Conservation (phyloP, 208 protist species). For the Jaenimonas drosophilae region DNA sequence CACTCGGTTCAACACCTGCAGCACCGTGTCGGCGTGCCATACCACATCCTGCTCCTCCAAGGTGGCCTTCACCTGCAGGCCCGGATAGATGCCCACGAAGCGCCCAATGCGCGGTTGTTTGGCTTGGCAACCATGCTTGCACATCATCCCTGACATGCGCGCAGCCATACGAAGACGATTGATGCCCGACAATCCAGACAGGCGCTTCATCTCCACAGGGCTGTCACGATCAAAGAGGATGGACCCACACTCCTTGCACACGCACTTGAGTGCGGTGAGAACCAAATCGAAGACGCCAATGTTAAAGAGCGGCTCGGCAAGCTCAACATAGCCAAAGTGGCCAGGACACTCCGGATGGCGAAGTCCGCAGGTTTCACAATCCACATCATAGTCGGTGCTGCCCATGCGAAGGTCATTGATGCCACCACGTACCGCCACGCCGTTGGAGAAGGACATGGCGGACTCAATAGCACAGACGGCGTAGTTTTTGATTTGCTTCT, state of each 20-base stretch:
- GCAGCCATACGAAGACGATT: constrained; percentile 68
- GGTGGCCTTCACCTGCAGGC: constrained; percentile 57
- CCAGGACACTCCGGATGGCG: constrained; percentile 90
- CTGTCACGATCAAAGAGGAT: constrained; percentile 68
- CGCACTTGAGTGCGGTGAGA: constrained; percentile 92
- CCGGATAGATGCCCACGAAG: constrained; percentile 62
- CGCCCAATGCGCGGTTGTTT: constrained; percentile 73
- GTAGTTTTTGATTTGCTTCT: constrained; percentile 79
- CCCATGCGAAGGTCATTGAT: constrained; percentile 88
- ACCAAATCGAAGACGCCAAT: constrained; percentile 94
- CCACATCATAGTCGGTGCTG: constrained; percentile 75
- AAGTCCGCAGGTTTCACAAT: constrained; percentile 75
- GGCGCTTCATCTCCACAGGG: constrained; percentile 31
- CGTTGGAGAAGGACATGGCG: constrained; percentile 80
- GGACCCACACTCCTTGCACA: constrained; percentile 96
- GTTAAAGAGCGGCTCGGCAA: constrained; percentile 97
- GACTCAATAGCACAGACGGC: constrained; percentile 75
- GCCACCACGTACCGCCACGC: constrained; percentile 66
- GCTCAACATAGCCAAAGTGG: constrained; percentile 98
- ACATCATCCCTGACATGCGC: constrained; percentile 60
- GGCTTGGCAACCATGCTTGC: constrained; percentile 65
- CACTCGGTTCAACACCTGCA: constrained; percentile 66
- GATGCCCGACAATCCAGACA: constrained; percentile 39
- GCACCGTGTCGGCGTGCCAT: constrained; percentile 70
- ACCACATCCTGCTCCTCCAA: constrained; percentile 57